Base-by-base conservation (phyloP, 352 stramenopile genomes). In the Globisporangium yorkense region DNA sequence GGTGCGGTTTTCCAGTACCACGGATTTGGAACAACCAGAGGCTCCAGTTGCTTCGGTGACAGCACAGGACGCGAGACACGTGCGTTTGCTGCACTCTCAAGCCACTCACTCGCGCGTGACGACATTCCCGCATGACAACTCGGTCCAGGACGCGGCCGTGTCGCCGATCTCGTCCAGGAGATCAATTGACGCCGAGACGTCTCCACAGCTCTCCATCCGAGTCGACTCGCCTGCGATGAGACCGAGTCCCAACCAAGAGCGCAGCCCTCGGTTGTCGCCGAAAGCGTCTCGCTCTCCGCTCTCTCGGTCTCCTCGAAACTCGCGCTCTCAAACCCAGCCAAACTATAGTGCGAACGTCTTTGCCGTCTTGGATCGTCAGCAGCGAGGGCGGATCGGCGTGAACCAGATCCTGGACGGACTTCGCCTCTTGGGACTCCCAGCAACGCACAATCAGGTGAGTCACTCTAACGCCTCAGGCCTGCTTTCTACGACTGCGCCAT, bases 361-460 rank as follows among this genome's bases (percentile, higher is more conserved):
- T 55, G 52, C 61, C 15, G 67, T 87, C 0, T 50, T 89, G 13
- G 80, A 89, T 57, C 65, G 75, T 27, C 56, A 79, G 24, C 63
- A 75, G 45, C 62, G 62, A 35, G 62, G 65, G 20, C 70, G 72
- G 0, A 79, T 89, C 18, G 75, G 72, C 0, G 74, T 87, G 8
- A 66, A 67, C 21, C 75, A 89, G 58, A 77, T 87, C 48, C 50
- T 87, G 1, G 66, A 87, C 13, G 77, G 80, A 9, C 63, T 89
- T 40, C 64, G 71, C 8, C 57, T 89, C 0, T 49, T 88, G 29
- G 66, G 70, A 2, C 45, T 88, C 15, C 76, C 77, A 45, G 77
- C 78, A 16, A 88, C 76, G 8, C 76, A 86, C 59, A 87, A 88
- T 21, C 80, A 90, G 60, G 77, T 88, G 50, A 35, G 12, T 20